Percentiles rank a stretch among this genome's conserved stretches.
Conservation (phyloP, 371 early-diverging fungal species). For the Haplosporangium sp. region DNA sequence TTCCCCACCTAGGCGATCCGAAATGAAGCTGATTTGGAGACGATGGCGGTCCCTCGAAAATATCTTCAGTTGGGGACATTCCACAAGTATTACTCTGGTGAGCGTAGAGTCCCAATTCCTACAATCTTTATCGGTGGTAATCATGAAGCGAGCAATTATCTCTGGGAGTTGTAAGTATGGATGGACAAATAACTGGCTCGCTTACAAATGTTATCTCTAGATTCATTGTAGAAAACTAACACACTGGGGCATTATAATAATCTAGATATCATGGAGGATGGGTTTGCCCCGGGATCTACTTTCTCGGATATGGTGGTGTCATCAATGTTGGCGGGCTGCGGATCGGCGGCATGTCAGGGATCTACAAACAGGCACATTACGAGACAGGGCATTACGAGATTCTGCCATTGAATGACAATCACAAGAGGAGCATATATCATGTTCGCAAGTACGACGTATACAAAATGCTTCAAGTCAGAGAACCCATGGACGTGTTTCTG, state of each 20-base stretch:
- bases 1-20: conserved; percentile 74
- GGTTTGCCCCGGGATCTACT: conserved; percentile 95
- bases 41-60: conserved; percentile 86
- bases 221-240: not conserved
- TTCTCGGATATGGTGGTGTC: conserved; percentile 87
- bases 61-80: conserved; percentile 87
- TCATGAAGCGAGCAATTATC: conserved; percentile 94
- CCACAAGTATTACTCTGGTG: conserved; percentile 93
- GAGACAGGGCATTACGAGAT: conserved; percentile 82
- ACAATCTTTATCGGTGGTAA: conserved; percentile 98
- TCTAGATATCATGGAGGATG: conserved; percentile 94
- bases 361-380: conserved; percentile 84
- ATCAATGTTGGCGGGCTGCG: conserved; percentile 88
- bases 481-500: conserved; percentile 87
- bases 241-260: not conserved
- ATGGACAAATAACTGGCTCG: not conserved
- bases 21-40: conserved; percentile 82
- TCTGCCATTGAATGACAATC: conserved; percentile 73
- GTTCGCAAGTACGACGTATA: conserved; percentile 83
- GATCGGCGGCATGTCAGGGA: conserved; percentile 94
- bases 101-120: conserved; percentile 79
- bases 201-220: not conserved
- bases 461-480: conserved; percentile 73
- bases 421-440: conserved; percentile 85
- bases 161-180: conserved; percentile 86